phyloP scores from a whole-genome alignment of 2,329 filamentous ascomycete genomes.

The Endoconidiophora laricicola region DNA sequence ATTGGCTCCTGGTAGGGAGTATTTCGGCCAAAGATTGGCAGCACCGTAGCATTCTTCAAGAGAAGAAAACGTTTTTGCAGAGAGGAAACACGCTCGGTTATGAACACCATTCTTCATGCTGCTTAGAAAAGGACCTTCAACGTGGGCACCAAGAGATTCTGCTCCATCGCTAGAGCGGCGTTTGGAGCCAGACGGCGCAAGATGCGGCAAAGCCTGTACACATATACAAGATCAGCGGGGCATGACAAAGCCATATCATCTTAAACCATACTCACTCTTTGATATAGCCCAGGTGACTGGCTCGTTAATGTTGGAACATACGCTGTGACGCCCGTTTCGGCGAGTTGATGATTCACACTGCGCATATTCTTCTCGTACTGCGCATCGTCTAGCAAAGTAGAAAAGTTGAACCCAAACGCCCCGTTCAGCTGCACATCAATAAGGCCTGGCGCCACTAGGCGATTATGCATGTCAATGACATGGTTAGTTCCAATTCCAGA shows the following conservation, averaged over 20 bases:
- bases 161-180: constrained; percentile 52
- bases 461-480: constrained; percentile 63
- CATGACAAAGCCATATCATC: background rate
- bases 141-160: constrained; percentile 78
- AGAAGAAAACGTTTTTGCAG: constrained; percentile 46
- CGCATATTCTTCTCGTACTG: constrained; percentile 58
- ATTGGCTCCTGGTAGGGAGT: constrained; percentile 11
- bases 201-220: constrained; percentile 48
- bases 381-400: constrained; percentile 51
- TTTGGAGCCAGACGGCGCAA: constrained; percentile 50
- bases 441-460: constrained; percentile 70
- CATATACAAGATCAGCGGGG: no score
- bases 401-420: constrained; percentile 86
- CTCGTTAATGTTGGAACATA: constrained; percentile 78
- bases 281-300: constrained; percentile 65
- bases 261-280: constrained; percentile 34
- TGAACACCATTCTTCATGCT: constrained; percentile 77
- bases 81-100: constrained; percentile 52
- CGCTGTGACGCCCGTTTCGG: constrained; percentile 70
- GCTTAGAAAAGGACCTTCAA: constrained; percentile 78
- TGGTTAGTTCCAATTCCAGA: constrained; percentile 52
- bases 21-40: constrained; percentile 39
- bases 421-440: constrained; percentile 90
- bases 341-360: constrained; percentile 52
- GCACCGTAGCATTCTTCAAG: constrained; percentile 56